A percentile compares a stretch with the other conserved stretches of the same genome.
Evolutionary conservation across 495 filamentous ascomycete species (phyloP).

Genomic region (Monascus purpureus): DNA sequence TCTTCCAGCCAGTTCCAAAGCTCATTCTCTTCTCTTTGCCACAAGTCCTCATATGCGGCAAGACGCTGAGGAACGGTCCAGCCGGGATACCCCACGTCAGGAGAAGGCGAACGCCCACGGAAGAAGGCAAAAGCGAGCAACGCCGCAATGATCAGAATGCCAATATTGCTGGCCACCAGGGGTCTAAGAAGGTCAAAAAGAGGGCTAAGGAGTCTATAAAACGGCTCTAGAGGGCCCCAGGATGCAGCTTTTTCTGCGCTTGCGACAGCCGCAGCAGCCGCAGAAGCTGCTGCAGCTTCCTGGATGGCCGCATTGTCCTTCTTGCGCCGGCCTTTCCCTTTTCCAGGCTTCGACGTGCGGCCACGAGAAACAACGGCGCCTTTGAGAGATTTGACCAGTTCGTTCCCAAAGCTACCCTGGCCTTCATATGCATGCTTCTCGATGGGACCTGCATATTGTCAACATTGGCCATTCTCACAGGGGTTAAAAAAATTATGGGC

Average conservation of each 20-base stretch:
- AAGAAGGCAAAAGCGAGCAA: slow-evolving; percentile 44
- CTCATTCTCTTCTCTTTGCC: slow-evolving; percentile 78
- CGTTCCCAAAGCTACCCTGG: slow-evolving; percentile 65
- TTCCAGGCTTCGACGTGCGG: slow-evolving; percentile 30
- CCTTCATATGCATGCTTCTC: slow-evolving; percentile 92
- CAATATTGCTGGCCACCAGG: slow-evolving; percentile 55
- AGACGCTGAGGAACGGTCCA: slow-evolving; percentile 45
- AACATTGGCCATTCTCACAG: slow-evolving; percentile 3
- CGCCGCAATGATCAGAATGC: slow-evolving; percentile 31
- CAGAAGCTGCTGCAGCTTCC: slow-evolving; percentile 20
- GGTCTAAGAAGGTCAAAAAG: slow-evolving; percentile 55
- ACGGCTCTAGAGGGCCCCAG: slow-evolving; percentile 75
- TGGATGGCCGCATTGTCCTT: slow-evolving; percentile 32
- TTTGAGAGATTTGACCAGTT: slow-evolving; percentile 60
- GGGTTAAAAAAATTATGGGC: too few species aligned
- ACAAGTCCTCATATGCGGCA: slow-evolving; percentile 86
- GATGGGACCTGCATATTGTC: slow-evolving; percentile 55
- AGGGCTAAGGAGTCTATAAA: slow-evolving; percentile 55
- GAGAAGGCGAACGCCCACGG: slow-evolving; percentile 35
- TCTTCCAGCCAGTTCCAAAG: slow-evolving; percentile 97
- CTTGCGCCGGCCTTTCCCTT: slow-evolving; percentile 36
- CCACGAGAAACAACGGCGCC: slow-evolving; percentile 53
- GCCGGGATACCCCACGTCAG: slow-evolving; percentile 24
- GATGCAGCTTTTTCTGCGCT: slow-evolving; percentile 27
- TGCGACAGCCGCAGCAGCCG: slow-evolving; percentile 28